These are phyloP conservation scores for Croton laevigatus DNA, from an alignment of 441 rosid genomes.

Conservation along the genomic window DNA sequence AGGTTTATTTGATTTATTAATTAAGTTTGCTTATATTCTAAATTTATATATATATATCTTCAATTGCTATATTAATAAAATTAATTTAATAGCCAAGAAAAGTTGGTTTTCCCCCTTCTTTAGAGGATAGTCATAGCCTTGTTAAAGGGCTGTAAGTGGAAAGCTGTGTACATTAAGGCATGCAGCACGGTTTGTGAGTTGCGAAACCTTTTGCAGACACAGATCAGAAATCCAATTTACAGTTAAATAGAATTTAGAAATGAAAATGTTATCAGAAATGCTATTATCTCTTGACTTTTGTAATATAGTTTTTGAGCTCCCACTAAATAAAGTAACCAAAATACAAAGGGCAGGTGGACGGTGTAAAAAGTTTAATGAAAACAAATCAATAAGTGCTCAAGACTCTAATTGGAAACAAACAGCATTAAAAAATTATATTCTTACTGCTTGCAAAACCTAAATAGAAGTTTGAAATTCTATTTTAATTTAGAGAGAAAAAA, in stretches of 20 bases:
- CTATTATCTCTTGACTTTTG: background rate
- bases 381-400: background rate
- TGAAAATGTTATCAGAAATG: background rate
- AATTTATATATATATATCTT: too few relatives aligned
- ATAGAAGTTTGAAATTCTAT: background rate
- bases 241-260: background rate
- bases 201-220: constrained; percentile 64
- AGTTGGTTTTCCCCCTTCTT: too few relatives aligned
- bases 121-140: too few relatives aligned
- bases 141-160: too few relatives aligned
- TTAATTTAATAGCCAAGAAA: too few relatives aligned
- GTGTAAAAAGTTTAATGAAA: background rate
- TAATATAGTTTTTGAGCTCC: background rate
- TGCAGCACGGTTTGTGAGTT: constrained; percentile 70
- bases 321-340: background rate
- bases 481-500: background rate
- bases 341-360: background rate
- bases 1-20: too few relatives aligned
- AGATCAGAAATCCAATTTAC: constrained; percentile 2
- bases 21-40: too few relatives aligned
- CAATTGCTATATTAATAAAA: too few relatives aligned
- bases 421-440: background rate
- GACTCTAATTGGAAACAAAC: background rate
- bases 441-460: background rate
- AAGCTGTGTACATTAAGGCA: constrained; percentile 80